Conservation (phyloP, 352 stramenopile genomes). For the Phytopythium vexans region DNA sequence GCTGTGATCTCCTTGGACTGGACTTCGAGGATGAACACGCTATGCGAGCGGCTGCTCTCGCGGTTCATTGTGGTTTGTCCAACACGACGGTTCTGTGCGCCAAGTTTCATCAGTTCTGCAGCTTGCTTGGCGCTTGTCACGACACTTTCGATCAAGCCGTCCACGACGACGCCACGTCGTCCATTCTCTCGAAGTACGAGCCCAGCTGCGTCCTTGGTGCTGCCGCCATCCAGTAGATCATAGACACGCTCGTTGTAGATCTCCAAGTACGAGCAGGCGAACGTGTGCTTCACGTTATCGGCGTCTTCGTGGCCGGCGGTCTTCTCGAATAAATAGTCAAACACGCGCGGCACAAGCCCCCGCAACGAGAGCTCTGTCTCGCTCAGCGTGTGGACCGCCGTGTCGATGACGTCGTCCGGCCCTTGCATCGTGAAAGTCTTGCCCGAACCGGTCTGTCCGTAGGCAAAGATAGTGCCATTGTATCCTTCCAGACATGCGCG, state of each 20-base stretch:
- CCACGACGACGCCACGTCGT: conserved; percentile 69
- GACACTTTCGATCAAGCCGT: conserved; percentile 73
- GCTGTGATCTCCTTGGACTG: conserved; percentile 56
- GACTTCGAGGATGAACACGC: conserved; percentile 82
- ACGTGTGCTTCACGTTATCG: conserved; percentile 55
- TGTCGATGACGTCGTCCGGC: conserved; percentile 62
- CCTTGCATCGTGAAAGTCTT: conserved; percentile 89
- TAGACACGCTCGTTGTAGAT: conserved; percentile 96
- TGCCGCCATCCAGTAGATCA: conserved; percentile 83
- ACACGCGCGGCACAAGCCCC: conserved; percentile 74
- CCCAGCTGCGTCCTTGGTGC: conserved; percentile 45
- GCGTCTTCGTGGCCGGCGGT: conserved; percentile 4
- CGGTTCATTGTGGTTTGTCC: conserved; percentile 85
- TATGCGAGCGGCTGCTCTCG: conserved; percentile 82
- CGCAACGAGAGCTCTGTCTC: conserved; percentile 37
- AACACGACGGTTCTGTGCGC: conserved; percentile 71
- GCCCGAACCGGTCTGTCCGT: conserved; percentile 79
- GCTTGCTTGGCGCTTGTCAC: conserved; percentile 66
- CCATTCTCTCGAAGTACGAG: conserved; percentile 73
- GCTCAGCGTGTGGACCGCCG: conserved; percentile 20
- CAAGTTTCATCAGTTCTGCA: conserved; percentile 71
- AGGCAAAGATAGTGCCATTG: conserved; percentile 88
- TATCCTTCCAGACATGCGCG: conserved; percentile 75
- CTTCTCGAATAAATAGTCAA: conserved; percentile 82
- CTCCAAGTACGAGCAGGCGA: conserved; percentile 90